Evolutionary conservation across 2,329 filamentous ascomycete genomes (phyloP), one percentile per base, ranked within the genome.

Genomic region (Gremmenia infestans): DNA sequence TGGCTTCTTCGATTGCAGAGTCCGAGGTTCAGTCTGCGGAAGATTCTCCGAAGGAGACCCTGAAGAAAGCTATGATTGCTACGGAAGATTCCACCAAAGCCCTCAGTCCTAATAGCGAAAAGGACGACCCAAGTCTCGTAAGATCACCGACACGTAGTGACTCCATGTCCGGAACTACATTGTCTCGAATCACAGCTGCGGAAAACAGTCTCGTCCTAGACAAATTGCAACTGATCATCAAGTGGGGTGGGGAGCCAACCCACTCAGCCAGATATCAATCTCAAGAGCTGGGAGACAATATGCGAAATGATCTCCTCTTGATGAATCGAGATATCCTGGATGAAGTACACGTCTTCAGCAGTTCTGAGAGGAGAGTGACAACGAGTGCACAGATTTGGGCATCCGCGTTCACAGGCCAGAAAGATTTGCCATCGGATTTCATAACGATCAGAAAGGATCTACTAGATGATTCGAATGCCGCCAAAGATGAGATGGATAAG

Each of bases 401-500:
- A 0, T 86, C 87, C 35, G 87, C 91, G 2, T 99, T 99, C 71
- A 76, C 97, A 45, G 88, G 91, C 50, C 84, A 90, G 68, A 91
- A 95, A 70, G 89, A 97, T 53, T 78, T 97, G 15, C 83, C 88
- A 0, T 83, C 90, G 23, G 89, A 96, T 65, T 91, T 90, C 62
- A 96, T 99, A 60, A 88, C 85, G 36, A 87, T 97, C 55, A 86
- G 94, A 52, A 99, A 99, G 70, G 92, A 97, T 72, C 80, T 99
- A 6, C 77, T 99, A 3, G 94, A 99, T 70, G 94, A 99, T 70
- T 97, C 92, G 0, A 99, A 99, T 71, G 94, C 94, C 4, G 94
- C 94, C 56, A 99, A 99, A 72, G 94, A 99, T 70, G 91, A 96
- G 68, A 99, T 97, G 89, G 95, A 99, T 74, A 97, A 96, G 73